A percentile compares a stretch with the other conserved stretches of the same genome.
phyloP scores from a whole-genome alignment of 768 basidiomycete genomes.

The Panus rudis region DNA sequence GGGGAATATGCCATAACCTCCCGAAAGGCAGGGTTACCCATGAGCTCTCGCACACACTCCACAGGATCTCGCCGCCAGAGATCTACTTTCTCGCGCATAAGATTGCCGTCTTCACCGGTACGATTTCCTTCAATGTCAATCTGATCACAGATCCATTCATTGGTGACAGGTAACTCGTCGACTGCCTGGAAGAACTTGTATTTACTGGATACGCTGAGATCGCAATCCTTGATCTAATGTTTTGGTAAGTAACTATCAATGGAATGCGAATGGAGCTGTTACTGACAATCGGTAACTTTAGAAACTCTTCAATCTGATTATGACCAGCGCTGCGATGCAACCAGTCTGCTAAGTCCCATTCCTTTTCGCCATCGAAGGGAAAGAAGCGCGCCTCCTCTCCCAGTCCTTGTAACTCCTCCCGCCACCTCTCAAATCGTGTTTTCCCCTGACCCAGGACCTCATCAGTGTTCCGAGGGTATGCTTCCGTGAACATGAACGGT shows the following conservation, averaged over 20 bases:
- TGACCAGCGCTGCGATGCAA: constrained; percentile 2
- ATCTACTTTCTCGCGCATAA: constrained; percentile 24
- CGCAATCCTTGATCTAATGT: no score
- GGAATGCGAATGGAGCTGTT: not conserved
- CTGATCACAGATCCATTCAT: not conserved
- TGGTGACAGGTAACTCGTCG: constrained; percentile 1
- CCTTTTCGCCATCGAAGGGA: not conserved
- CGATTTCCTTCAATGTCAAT: constrained; percentile 1
- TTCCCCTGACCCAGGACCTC: no score
- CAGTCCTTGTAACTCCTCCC: no score
- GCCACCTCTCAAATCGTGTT: no score
- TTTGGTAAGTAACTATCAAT: no score
- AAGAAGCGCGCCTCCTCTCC: no score
- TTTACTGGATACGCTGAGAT: no score
- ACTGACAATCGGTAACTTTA: constrained; percentile 5
- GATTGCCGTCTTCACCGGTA: constrained; percentile 1
- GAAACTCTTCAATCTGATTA: constrained; percentile 7
- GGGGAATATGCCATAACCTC: constrained; percentile 3
- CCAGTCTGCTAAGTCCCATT: constrained; percentile 5
- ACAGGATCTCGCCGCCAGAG: constrained; percentile 17
- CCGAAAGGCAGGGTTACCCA: constrained; percentile 4
- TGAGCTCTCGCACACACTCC: constrained; percentile 25
- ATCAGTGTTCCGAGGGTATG: no score
- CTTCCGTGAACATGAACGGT: no score
- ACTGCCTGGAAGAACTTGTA: no score